These are phyloP conservation scores for Rhynchosporium agropyri DNA, from an alignment of 2,329 filamentous ascomycete genomes.

Conservation along the genomic window DNA sequence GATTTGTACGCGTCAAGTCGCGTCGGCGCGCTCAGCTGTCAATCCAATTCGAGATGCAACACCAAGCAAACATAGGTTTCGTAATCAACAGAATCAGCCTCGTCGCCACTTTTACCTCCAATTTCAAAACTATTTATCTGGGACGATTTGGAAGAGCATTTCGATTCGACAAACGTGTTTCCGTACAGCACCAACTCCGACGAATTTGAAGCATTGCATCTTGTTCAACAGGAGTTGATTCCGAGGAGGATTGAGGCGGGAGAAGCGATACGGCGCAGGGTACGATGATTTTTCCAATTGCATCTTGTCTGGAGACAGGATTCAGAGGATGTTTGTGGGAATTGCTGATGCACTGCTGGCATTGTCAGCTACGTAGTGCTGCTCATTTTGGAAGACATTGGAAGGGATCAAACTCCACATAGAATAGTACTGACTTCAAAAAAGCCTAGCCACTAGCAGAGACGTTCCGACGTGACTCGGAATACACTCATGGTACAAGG, in stretches of 20 bases:
- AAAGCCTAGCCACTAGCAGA: slow-evolving; percentile 51
- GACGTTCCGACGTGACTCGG: slow-evolving; percentile 53
- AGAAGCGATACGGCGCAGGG: slow-evolving; percentile 52
- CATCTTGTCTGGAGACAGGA: not conserved
- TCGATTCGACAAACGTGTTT: slow-evolving; percentile 14
- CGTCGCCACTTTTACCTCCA: slow-evolving; percentile 32
- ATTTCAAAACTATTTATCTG: slow-evolving; percentile 35
- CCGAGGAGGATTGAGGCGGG: slow-evolving; percentile 47
- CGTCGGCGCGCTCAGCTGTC: slow-evolving; percentile 18
- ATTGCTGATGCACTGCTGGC: not conserved
- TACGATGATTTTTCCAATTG: not conserved
- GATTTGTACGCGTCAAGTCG: slow-evolving; percentile 14
- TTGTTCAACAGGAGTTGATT: slow-evolving; percentile 46
- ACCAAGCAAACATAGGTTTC: slow-evolving; percentile 4
- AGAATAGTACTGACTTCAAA: not conserved
- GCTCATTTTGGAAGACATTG: too few species aligned
- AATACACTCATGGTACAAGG: slow-evolving; percentile 41
- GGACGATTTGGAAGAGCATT: slow-evolving; percentile 34
- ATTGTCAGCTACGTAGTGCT: not conserved
- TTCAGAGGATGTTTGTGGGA: too few species aligned
- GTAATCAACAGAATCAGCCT: slow-evolving; percentile 30
- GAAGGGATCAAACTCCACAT: too few species aligned
- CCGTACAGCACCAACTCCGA: slow-evolving; percentile 45
- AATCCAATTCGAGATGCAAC: slow-evolving; percentile 12
- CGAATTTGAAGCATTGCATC: slow-evolving; percentile 50